Conservation (phyloP, 768 basidiomycete species). For the Boletus vinaceobasis region DNA sequence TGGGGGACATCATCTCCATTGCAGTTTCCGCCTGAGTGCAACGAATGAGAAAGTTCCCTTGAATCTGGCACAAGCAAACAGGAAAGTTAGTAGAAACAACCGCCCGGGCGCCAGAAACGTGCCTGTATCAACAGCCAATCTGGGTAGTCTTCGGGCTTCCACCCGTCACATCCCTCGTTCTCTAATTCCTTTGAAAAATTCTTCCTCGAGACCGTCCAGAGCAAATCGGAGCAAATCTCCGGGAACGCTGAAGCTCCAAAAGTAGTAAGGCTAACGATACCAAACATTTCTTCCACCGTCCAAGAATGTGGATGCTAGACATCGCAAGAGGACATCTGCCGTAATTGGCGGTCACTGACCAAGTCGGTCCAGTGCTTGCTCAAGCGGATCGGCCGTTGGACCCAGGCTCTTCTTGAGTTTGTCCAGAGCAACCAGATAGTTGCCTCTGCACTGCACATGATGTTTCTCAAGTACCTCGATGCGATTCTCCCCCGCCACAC, state of each 20-base stretch:
- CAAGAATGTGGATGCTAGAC: constrained; percentile 5
- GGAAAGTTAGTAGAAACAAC: not conserved
- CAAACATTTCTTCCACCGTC: constrained; percentile 29
- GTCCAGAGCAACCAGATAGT: not conserved
- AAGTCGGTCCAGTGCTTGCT: not conserved
- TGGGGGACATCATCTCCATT: constrained; percentile 42
- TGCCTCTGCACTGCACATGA: not conserved
- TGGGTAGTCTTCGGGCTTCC: constrained; percentile 17
- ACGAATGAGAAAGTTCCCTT: constrained; percentile 17
- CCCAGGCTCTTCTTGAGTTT: constrained; percentile 1
- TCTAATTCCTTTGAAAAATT: constrained; percentile 28
- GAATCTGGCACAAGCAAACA: constrained; percentile 30
- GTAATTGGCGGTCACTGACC: constrained; percentile 33
- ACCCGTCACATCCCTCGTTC: constrained; percentile 16
- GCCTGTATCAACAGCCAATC: constrained; percentile 47
- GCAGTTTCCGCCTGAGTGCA: constrained; percentile 39
- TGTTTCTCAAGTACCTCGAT: not conserved
- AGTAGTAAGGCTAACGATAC: constrained; percentile 26
- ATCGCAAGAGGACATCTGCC: not conserved
- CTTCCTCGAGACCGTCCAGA: constrained; percentile 20
- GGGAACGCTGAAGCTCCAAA: constrained; percentile 34
- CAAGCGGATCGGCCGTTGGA: constrained; percentile 2
- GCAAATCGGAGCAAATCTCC: constrained; percentile 31
- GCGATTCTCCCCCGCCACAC: too few species aligned
- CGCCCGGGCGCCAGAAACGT: not conserved